phyloP scores from a whole-genome alignment of 306 rosid species.

The Lathyrus tuberosus region DNA sequence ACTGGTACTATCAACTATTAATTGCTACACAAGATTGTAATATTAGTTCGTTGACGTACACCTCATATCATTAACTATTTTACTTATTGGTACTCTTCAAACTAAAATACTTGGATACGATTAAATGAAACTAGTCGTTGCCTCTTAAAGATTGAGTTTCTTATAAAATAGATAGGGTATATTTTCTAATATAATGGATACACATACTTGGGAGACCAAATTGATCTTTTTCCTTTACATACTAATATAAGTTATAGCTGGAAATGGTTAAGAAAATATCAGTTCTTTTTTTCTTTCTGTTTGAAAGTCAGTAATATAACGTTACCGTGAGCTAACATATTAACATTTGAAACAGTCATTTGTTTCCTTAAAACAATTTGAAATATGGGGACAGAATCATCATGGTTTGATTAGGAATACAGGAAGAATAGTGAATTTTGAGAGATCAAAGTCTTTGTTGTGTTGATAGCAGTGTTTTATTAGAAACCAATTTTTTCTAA shows the following conservation, averaged over 20 bases:
- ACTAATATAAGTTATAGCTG: background rate
- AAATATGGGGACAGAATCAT: too few species aligned
- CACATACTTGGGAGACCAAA: background rate
- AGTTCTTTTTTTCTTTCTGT: background rate
- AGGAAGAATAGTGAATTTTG: too few species aligned
- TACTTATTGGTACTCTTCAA: background rate
- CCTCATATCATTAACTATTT: background rate
- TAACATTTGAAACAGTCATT: too few species aligned
- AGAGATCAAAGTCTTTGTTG: too few species aligned
- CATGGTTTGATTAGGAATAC: too few species aligned
- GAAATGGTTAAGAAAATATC: background rate
- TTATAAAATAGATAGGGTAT: background rate
- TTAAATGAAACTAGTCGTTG: background rate
- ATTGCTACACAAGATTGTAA: background rate
- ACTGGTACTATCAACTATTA: constrained; percentile 15
- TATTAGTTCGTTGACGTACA: background rate
- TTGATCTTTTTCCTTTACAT: background rate
- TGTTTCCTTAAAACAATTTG: too few species aligned
- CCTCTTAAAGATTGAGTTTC: background rate
- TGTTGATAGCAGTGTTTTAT: background rate
- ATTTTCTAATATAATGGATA: background rate
- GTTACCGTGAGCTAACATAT: too few species aligned
- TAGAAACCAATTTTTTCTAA: background rate
- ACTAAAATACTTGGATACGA: background rate
- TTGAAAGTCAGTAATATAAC: background rate